Evolutionary conservation across 495 filamentous ascomycete genomes (phyloP), one percentile per base, ranked within the genome.

Genomic region (Xylaria palmicola): DNA sequence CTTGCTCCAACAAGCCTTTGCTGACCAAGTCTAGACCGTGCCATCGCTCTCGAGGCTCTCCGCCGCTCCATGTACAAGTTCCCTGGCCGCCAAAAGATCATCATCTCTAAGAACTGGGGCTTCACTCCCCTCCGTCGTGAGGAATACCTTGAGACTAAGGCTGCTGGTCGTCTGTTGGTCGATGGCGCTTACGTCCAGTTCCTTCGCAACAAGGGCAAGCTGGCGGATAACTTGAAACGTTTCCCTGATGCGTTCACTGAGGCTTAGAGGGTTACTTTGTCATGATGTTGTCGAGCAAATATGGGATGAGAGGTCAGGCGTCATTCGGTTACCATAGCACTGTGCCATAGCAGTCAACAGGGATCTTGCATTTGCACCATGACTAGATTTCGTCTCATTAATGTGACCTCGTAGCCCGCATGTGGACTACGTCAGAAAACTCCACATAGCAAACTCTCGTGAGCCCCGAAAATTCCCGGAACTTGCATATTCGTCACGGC

Each of bases 51-150:
- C 77, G 94, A 98, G 87, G 94, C 94, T 78, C 88, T 98, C 77
- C 90, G 94, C 77, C 90, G 94, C 76, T 93, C 91, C 64, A 94
- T 96, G 87, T 98, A 98, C 89, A 98, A 98, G 89, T 98, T 98
- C 90, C 94, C 94, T 64, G 94, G 94, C 79, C 93, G 94, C 81
- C 94, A 98, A 87, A 98, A 98, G 91, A 96, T 98, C 82, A 96
- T 98, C 74, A 88, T 97, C 81, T 92, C 88, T 83, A 98, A 98
- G 90, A 97, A 97, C 84, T 98, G 94, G 94, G 94, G 94, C 65
- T 98, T 98, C 90, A 98, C 94, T 59, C 90, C 90, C 74, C 90
- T 98, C 67, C 89, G 90, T 68, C 93, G 95, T 70, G 94, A 97
- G 62, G 94, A 98, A 77, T 98, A 97, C 83, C 79, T 95, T 71